Evolutionary conservation across 371 early-diverging fungal genomes (phyloP).

Genomic region (Mucor racemosus): DNA sequence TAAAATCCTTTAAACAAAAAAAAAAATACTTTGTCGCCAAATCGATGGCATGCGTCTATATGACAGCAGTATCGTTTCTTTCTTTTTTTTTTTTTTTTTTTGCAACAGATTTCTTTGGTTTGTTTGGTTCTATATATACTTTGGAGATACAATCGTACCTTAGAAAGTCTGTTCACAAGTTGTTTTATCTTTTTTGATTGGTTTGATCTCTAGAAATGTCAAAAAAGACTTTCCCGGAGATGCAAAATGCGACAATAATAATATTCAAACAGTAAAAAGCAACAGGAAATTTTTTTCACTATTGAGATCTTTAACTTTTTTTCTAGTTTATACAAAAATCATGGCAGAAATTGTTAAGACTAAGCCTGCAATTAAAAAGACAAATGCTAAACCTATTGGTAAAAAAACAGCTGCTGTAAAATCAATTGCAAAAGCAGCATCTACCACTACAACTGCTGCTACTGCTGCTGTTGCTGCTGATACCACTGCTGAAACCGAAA

Average conservation of each 20-base stretch:
- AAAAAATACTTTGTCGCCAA: no score
- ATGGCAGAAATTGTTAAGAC: not conserved
- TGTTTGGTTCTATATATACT: no score
- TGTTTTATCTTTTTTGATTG: not conserved
- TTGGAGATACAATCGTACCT: no score
- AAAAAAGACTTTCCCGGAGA: not conserved
- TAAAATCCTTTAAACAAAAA: no score
- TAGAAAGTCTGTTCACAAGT: no score
- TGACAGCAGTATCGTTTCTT: no score
- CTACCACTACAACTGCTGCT: not conserved
- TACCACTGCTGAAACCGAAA: not conserved
- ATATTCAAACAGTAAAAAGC: not conserved
- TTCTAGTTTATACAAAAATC: not conserved
- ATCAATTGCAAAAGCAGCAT: not conserved
- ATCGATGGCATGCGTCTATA: no score
- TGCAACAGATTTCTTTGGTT: no score
- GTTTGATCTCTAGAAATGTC: not conserved
- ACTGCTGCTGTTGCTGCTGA: not conserved
- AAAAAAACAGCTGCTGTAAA: not conserved
- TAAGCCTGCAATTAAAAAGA: slow-evolving; percentile 2
- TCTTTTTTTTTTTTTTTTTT: no score
- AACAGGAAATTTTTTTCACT: not conserved
- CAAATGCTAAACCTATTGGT: not conserved
- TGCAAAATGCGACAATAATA: not conserved
- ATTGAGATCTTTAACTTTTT: not conserved